A percentile compares a stretch with the other conserved stretches of the same genome.
Conservation (phyloP, 371 early-diverging fungal species). For the Rhizomucor miehei region DNA sequence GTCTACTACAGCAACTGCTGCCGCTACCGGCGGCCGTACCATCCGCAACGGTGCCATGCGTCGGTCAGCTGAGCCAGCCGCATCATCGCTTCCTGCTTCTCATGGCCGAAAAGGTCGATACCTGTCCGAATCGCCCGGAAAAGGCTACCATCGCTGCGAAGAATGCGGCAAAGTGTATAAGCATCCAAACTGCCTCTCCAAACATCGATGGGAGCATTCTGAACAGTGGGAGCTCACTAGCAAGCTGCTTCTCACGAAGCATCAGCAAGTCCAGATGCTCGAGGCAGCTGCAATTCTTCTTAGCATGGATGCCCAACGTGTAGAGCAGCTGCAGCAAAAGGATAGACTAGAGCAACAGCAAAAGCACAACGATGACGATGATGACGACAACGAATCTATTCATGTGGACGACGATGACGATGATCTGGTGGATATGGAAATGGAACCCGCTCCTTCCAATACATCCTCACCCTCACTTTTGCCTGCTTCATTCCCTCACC, state of each 20-base stretch:
- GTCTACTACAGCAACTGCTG: slow-evolving; percentile 26
- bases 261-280: slow-evolving; percentile 75
- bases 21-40: slow-evolving; percentile 37
- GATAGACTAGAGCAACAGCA: slow-evolving; percentile 5
- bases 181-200: slow-evolving; percentile 63
- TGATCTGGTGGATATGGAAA: slow-evolving; percentile 7
- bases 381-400: slow-evolving; percentile 14
- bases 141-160: slow-evolving; percentile 39
- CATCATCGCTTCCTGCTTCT: neutral
- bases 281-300: slow-evolving; percentile 73
- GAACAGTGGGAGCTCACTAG: slow-evolving; percentile 65
- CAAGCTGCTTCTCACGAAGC: slow-evolving; percentile 65
- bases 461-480: slow-evolving; percentile 3
- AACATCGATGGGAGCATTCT: slow-evolving; percentile 75
- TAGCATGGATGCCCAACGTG: slow-evolving; percentile 42
- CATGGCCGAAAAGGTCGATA: slow-evolving; percentile 13
- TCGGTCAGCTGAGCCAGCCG: neutral
- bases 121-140: slow-evolving; percentile 10
- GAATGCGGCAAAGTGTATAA: slow-evolving; percentile 74
- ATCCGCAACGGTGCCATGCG: slow-evolving; percentile 19
- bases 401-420: slow-evolving; percentile 14
- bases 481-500: slow-evolving; percentile 7
- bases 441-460: slow-evolving; percentile 5
- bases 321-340: slow-evolving; percentile 19
- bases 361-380: slow-evolving; percentile 5